A percentile compares a stretch with the other conserved stretches of the same genome.
Evolutionary conservation across 2,329 filamentous ascomycete genomes (phyloP).

Genomic region (Pseudogymnoascus sp.): DNA sequence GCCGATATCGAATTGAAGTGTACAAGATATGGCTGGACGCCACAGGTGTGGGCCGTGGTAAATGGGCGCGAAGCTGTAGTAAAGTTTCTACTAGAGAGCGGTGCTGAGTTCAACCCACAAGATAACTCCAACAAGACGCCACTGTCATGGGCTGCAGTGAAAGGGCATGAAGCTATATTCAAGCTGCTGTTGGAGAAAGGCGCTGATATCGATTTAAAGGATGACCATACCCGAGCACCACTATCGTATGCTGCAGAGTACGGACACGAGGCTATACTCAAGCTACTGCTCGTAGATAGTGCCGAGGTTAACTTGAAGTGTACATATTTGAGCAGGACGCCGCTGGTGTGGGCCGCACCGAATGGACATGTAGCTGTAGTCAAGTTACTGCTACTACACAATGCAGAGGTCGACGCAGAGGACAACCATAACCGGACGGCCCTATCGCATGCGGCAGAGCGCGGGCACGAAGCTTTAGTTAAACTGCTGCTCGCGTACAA

Average conservation of each 20-base stretch:
- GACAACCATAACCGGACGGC: constrained; percentile 11
- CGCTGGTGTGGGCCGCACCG: not conserved
- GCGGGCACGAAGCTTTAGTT: constrained; percentile 11
- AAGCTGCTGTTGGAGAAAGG: constrained; percentile 14
- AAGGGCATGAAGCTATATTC: constrained; percentile 16
- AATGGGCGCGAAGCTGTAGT: not conserved
- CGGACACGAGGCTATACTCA: constrained; percentile 22
- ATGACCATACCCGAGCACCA: constrained; percentile 18
- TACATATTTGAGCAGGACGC: not conserved
- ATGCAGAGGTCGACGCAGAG: not conserved
- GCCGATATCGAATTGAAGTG: not conserved
- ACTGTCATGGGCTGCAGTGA: not conserved
- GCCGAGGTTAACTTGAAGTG: not conserved
- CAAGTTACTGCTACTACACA: not conserved
- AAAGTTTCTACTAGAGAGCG: not conserved
- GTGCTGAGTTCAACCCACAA: not conserved
- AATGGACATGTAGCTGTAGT: not conserved
- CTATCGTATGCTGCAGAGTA: constrained; percentile 23
- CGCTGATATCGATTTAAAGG: constrained; percentile 11
- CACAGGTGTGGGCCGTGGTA: not conserved
- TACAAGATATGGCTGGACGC: not conserved
- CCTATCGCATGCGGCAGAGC: constrained; percentile 13
- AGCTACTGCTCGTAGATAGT: constrained; percentile 19
- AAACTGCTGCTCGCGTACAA: constrained; percentile 9
- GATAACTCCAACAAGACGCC: not conserved